Percentiles rank a stretch among this genome's conserved stretches.
phyloP scores from a whole-genome alignment of 1,284 basidiomycete genomes.

The Chalciporus sp. region DNA sequence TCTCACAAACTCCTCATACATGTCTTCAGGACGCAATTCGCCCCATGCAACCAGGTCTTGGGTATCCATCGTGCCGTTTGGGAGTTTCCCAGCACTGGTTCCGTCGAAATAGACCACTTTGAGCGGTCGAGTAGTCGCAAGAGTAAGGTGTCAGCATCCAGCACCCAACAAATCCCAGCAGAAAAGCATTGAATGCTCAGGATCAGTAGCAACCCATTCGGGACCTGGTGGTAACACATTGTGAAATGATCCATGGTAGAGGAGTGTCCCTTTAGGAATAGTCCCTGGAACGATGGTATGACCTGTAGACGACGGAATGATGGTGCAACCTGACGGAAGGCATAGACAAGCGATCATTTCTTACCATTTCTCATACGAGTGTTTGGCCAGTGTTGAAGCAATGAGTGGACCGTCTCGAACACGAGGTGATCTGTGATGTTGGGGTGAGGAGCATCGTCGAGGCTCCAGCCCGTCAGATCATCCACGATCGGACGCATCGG shows the following conservation, averaged over 20 bases:
- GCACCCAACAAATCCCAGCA: constrained; percentile 17
- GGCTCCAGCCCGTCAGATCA: constrained; percentile 13
- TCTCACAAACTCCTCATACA: constrained; percentile 29
- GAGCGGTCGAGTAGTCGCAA: constrained; percentile 40
- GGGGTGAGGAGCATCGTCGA: constrained; percentile 20
- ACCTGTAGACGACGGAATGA: constrained; percentile 25
- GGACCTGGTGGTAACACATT: constrained; percentile 33
- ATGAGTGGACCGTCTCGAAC: constrained; percentile 44
- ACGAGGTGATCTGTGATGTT: constrained; percentile 43
- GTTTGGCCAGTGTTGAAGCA: constrained; percentile 51
- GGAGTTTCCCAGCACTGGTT: constrained; percentile 40
- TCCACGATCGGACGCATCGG: not conserved
- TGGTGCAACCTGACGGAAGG: too few relatives aligned
- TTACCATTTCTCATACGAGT: constrained; percentile 44
- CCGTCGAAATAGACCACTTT: constrained; percentile 51
- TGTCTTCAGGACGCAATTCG: constrained; percentile 13
- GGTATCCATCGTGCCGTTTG: constrained; percentile 41
- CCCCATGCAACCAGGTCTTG: constrained; percentile 48
- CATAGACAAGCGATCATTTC: not conserved
- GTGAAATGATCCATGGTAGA: constrained; percentile 42
- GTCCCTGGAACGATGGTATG: constrained; percentile 47
- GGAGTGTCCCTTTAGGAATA: constrained; percentile 42
- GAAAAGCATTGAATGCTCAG: constrained; percentile 45
- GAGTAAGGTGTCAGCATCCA: constrained; percentile 42
- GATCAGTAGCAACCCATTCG: constrained; percentile 46